Conservation (phyloP, 306 rosid genomes). For the Trichosanthes cucumerina region DNA sequence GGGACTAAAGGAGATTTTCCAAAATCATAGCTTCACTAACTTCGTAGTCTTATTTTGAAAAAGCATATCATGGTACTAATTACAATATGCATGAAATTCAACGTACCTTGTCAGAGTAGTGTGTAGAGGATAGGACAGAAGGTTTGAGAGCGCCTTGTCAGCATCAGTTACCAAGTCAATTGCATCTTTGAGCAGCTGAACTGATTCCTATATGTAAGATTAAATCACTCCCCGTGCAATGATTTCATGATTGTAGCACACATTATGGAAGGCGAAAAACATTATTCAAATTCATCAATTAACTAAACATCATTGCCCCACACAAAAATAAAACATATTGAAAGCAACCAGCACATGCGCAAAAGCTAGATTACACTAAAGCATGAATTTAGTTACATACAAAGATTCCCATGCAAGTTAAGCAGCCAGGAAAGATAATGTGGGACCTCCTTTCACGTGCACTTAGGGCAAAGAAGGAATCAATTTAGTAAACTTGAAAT, state of each 20-base stretch:
- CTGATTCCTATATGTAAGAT: constrained; percentile 49
- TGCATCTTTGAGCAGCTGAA: constrained; percentile 77
- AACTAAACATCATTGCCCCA: background rate
- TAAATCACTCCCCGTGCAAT: background rate
- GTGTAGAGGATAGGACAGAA: constrained; percentile 74
- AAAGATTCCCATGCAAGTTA: background rate
- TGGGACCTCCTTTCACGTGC: background rate
- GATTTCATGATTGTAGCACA: background rate
- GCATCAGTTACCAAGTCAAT: constrained; percentile 76
- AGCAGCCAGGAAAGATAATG: background rate
- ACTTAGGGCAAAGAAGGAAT: background rate
- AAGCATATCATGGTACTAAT: background rate
- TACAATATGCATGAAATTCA: background rate
- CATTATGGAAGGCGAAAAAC: background rate
- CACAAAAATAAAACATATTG: background rate
- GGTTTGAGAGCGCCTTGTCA: constrained; percentile 58
- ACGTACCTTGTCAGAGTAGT: constrained; percentile 56
- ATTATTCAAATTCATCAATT: background rate
- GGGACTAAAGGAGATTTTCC: background rate
- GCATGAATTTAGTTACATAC: constrained; percentile 1
- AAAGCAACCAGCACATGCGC: background rate
- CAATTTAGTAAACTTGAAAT: background rate
- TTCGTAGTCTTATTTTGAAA: background rate
- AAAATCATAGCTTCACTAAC: background rate
- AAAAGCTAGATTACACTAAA: background rate